phyloP scores from a whole-genome alignment of 345 rosid genomes.

The Eucalyptus cloeziana region DNA sequence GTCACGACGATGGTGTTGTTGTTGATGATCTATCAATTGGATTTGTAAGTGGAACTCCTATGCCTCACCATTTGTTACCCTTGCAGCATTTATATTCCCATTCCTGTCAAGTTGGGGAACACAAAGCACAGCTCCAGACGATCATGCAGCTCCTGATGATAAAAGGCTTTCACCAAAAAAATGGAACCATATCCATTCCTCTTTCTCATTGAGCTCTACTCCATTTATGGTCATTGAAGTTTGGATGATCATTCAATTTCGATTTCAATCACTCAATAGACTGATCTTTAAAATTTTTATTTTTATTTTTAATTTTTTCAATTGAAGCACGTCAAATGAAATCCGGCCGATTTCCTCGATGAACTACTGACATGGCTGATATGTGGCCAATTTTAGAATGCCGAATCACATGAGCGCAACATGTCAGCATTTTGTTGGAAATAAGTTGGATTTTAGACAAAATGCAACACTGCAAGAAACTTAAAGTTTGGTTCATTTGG shows the following conservation, averaged over 20 bases:
- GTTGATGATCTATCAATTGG: background rate
- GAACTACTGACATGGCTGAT: background rate
- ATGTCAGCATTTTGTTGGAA: background rate
- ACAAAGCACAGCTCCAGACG: background rate
- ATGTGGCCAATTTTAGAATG: background rate
- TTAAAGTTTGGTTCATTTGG: background rate
- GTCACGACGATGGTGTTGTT: accelerated
- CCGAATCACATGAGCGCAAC: background rate
- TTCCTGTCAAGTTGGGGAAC: background rate
- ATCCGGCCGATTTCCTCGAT: background rate
- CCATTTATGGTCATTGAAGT: background rate
- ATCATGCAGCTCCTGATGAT: background rate
- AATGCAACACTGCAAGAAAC: background rate
- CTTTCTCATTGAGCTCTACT: background rate
- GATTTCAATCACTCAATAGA: background rate
- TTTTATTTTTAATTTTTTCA: background rate
- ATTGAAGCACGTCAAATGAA: background rate
- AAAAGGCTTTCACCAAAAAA: background rate
- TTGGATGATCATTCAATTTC: background rate
- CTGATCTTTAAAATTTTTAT: background rate
- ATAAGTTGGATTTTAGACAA: background rate
- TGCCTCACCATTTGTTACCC: background rate
- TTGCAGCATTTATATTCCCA: background rate
- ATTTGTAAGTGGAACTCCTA: slow-evolving; percentile 11
- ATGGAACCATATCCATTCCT: background rate